phyloP scores from a whole-genome alignment of 169 alveolate species.

The Babesia sp. region DNA sequence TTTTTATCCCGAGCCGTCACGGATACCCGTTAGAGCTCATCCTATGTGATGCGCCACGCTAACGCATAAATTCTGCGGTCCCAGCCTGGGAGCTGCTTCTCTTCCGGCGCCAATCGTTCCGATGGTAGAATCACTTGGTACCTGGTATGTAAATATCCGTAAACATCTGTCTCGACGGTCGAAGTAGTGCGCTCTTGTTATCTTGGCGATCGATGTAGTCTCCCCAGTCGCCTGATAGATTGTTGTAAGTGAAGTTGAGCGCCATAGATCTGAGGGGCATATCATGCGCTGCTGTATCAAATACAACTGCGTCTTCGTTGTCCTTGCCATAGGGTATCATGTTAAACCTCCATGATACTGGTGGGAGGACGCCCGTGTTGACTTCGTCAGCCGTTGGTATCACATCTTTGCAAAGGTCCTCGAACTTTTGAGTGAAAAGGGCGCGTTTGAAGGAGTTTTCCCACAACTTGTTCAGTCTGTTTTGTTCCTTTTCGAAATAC shows the following conservation, averaged over 20 bases:
- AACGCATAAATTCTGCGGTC: no score
- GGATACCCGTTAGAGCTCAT: no score
- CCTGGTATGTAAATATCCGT: slow-evolving; percentile 82
- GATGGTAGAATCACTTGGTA: slow-evolving; percentile 71
- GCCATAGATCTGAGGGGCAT: slow-evolving; percentile 85
- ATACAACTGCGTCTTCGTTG: slow-evolving; percentile 76
- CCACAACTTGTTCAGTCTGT: slow-evolving; percentile 73
- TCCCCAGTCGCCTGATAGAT: slow-evolving; percentile 88
- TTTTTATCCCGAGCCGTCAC: no score
- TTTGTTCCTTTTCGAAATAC: slow-evolving; percentile 73
- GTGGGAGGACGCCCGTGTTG: slow-evolving; percentile 69
- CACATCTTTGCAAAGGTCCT: slow-evolving; percentile 67
- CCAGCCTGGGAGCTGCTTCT: no score
- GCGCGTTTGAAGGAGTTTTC: slow-evolving; percentile 75
- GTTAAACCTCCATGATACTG: slow-evolving; percentile 70
- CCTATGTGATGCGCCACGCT: no score
- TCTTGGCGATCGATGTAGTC: slow-evolving; percentile 85
- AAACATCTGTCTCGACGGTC: slow-evolving; percentile 85
- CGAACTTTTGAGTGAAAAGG: slow-evolving; percentile 66
- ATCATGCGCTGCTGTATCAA: slow-evolving; percentile 80
- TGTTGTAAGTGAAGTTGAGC: slow-evolving; percentile 83
- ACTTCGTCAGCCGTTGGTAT: slow-evolving; percentile 54
- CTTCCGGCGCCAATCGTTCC: no score
- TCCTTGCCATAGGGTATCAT: slow-evolving; percentile 85
- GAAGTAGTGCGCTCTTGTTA: slow-evolving; percentile 80